Percentiles rank a stretch among this genome's conserved stretches.
phyloP scores from a whole-genome alignment of 257 asterid genomes.

The Nicotiana obtusifolia region DNA sequence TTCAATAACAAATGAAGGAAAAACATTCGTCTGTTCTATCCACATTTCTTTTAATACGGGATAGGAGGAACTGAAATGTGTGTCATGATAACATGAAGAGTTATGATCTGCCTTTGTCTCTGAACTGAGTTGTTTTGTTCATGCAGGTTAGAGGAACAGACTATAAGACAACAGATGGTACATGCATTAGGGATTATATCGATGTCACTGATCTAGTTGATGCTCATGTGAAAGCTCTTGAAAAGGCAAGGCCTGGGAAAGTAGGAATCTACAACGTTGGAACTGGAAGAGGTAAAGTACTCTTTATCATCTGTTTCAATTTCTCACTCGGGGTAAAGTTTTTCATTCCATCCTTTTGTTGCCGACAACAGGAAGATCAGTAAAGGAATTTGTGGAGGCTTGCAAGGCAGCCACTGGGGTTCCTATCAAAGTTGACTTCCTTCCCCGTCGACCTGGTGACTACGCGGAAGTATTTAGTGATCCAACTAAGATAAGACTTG shows the following conservation, averaged over 20 bases:
- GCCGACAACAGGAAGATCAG: conserved; percentile 67
- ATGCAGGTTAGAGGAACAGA: conserved; percentile 83
- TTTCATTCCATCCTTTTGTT: background rate
- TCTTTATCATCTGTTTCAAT: background rate
- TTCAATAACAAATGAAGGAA: background rate
- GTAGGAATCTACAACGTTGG: conserved; percentile 89
- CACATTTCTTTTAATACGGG: background rate
- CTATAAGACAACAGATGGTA: conserved; percentile 74
- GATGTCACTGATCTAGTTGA: conserved; percentile 89
- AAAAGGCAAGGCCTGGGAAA: conserved; percentile 55
- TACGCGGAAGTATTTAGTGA: conserved; percentile 92
- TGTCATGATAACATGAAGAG: background rate
- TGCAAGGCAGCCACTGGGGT: conserved; percentile 89
- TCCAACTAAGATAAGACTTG: conserved; percentile 61
- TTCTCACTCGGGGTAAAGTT: background rate
- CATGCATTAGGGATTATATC: conserved; percentile 81
- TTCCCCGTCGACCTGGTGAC: conserved; percentile 90
- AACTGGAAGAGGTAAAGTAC: conserved; percentile 62
- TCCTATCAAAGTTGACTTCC: conserved; percentile 67
- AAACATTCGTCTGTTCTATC: background rate
- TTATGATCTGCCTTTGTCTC: background rate
- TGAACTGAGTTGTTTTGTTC: background rate
- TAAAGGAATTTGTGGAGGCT: conserved; percentile 91
- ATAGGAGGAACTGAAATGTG: background rate
- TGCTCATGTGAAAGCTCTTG: conserved; percentile 92